A percentile compares a stretch with the other conserved stretches of the same genome.
phyloP scores from a whole-genome alignment of 208 protist species.

The Herpetomonas tarakana region DNA sequence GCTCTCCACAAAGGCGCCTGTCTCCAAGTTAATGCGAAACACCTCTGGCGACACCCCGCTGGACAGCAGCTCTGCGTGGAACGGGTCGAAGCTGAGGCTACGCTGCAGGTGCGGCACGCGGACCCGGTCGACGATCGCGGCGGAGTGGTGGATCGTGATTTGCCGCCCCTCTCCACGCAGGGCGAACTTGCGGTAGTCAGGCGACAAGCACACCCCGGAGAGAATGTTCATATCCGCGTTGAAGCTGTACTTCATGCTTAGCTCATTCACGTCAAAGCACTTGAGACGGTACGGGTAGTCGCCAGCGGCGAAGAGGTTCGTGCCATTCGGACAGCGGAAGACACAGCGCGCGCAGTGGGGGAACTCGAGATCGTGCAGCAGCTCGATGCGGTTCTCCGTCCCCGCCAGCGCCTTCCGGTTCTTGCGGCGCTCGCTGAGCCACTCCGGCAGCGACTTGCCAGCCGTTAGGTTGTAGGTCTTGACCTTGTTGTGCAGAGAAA shows the following conservation, averaged over 20 bases:
- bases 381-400: constrained; percentile 71
- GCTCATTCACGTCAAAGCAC: constrained; percentile 88
- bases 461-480: constrained; percentile 89
- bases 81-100: constrained; percentile 67
- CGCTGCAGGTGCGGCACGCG: constrained; percentile 85
- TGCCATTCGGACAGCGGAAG: constrained; percentile 77
- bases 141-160: constrained; percentile 84
- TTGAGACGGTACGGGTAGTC: constrained; percentile 88
- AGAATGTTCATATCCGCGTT: constrained; percentile 88
- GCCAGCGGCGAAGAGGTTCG: constrained; percentile 82
- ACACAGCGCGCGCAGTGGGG: constrained; percentile 76
- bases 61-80: constrained; percentile 72
- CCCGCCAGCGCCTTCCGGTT: constrained; percentile 48
- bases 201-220: constrained; percentile 72
- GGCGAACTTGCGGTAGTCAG: constrained; percentile 90
- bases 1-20: constrained; percentile 76
- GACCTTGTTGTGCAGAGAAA: constrained; percentile 82
- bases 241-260: constrained; percentile 92
- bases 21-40: constrained; percentile 81
- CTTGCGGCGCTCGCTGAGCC: constrained; percentile 72
- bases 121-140: constrained; percentile 71
- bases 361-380: constrained; percentile 90
- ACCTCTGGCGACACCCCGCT: constrained; percentile 73
- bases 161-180: constrained; percentile 72
- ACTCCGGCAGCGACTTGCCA: constrained; percentile 85